A percentile compares a stretch with the other conserved stretches of the same genome.
These are phyloP conservation scores for Verbena officinalis DNA, from an alignment of 257 asterid species.

Conservation along the genomic window DNA sequence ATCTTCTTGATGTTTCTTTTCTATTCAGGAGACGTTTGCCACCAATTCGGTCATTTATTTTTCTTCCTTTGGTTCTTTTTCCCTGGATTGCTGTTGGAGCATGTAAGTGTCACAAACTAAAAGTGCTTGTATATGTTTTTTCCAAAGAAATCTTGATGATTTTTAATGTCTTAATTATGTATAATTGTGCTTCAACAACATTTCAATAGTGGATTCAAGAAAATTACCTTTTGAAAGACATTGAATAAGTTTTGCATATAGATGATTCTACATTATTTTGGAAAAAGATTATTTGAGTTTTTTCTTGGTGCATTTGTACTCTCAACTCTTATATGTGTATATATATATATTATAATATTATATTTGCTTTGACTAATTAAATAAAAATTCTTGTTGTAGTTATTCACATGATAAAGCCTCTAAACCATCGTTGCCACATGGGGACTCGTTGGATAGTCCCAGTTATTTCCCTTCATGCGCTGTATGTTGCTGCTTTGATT, in stretches of 20 bases:
- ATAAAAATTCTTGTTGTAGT: conserved; percentile 45
- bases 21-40: conserved; percentile 82
- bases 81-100: conserved; percentile 75
- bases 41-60: conserved; percentile 61
- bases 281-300: background rate
- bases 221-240: background rate
- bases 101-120: conserved; percentile 45
- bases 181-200: conserved; percentile 13
- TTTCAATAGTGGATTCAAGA: background rate
- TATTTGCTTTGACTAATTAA: conserved; percentile 11
- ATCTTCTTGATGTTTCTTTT: conserved; percentile 32
- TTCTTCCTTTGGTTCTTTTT: conserved; percentile 64
- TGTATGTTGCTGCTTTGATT: conserved; percentile 70
- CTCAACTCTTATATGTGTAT: conserved; percentile 8
- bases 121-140: conserved; percentile 10
- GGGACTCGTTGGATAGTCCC: conserved; percentile 64
- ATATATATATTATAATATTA: too few species aligned
- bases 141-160: background rate
- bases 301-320: conserved; percentile 4
- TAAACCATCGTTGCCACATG: conserved; percentile 83
- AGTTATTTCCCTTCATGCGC: conserved; percentile 63
- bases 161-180: background rate
- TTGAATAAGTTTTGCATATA: background rate
- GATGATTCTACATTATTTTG: background rate
- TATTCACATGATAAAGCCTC: conserved; percentile 63